phyloP scores from a whole-genome alignment of 2,329 filamentous ascomycete species.

The Metarhizium humberi region DNA sequence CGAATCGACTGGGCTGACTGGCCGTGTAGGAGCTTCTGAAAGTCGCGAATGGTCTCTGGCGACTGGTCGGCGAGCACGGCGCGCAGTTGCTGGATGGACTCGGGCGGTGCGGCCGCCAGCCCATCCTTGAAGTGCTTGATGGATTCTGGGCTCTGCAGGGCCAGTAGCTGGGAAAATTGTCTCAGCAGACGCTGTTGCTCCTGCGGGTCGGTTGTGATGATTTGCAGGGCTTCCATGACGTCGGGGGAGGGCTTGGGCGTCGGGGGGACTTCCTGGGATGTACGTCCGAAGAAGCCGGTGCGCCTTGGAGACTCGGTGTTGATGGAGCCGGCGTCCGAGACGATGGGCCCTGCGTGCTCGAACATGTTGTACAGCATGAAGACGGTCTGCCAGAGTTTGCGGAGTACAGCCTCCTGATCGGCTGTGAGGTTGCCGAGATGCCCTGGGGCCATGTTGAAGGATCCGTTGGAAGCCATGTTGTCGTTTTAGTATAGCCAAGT shows the following conservation, averaged over 20 bases:
- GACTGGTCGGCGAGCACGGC: not conserved
- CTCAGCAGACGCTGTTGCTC: too few species aligned
- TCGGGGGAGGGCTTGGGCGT: too few species aligned
- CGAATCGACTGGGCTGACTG: not conserved
- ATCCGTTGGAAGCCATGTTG: not conserved
- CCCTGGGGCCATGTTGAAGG: not conserved
- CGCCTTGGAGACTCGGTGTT: not conserved
- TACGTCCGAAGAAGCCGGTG: too few species aligned
- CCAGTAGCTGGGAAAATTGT: too few species aligned
- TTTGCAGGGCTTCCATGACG: too few species aligned
- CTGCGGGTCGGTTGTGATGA: too few species aligned
- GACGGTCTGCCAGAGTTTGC: not conserved
- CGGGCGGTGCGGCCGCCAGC: too few species aligned
- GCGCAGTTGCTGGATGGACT: too few species aligned
- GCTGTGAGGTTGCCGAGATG: slow-evolving; percentile 3
- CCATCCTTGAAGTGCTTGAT: too few species aligned
- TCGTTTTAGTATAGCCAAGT: not conserved
- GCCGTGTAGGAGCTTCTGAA: slow-evolving; percentile 1
- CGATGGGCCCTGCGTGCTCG: not conserved
- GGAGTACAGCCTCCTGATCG: not conserved
- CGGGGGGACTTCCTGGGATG: too few species aligned
- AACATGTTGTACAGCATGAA: slow-evolving; percentile 2
- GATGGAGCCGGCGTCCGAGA: not conserved
- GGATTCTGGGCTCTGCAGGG: too few species aligned
- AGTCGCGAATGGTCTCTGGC: not conserved